phyloP scores from a whole-genome alignment of 1,139 yeast genomes.

The Nematodospora anomalae region DNA sequence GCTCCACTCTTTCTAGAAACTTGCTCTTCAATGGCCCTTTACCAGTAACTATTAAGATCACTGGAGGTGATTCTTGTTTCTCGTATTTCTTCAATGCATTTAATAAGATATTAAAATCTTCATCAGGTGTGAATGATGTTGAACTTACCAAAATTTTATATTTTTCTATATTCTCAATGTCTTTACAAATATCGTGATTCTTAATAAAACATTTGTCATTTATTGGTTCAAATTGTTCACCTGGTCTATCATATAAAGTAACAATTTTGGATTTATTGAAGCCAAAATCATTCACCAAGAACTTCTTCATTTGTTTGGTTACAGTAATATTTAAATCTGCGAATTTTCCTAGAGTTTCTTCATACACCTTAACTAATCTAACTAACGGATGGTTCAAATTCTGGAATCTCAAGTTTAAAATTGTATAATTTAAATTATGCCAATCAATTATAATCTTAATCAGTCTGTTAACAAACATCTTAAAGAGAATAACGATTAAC shows the following conservation, averaged over 20 bases:
- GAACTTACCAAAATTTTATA: constrained; percentile 77
- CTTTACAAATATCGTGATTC: constrained; percentile 35
- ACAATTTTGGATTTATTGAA: constrained; percentile 34
- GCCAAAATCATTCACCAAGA: constrained; percentile 55
- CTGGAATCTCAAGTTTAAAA: constrained; percentile 64
- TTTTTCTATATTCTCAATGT: constrained; percentile 23
- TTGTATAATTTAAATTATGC: constrained; percentile 93
- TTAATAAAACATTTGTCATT: constrained; percentile 13
- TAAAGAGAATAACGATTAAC: constrained; percentile 58
- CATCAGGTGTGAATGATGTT: constrained; percentile 96
- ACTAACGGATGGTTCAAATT: constrained; percentile 64
- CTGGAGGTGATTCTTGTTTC: constrained; percentile 39
- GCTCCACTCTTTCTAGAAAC: constrained; percentile 47
- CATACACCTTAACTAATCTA: constrained; percentile 55
- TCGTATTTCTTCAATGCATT: constrained; percentile 70
- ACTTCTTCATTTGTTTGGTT: constrained; percentile 69
- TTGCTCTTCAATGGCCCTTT: constrained; percentile 78
- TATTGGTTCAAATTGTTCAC: constrained; percentile 59
- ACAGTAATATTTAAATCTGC: constrained; percentile 74
- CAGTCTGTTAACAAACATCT: constrained; percentile 53
- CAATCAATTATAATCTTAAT: constrained; percentile 81
- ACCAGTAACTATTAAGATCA: constrained; percentile 81
- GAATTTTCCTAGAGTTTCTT: constrained; percentile 54
- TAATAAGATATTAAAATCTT: constrained; percentile 71
- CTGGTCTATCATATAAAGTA: constrained; percentile 75